Evolutionary conservation across 108 stramenopile species (phyloP), one percentile per base, ranked within the genome.

Genomic region (Skeletonema tropicum): DNA sequence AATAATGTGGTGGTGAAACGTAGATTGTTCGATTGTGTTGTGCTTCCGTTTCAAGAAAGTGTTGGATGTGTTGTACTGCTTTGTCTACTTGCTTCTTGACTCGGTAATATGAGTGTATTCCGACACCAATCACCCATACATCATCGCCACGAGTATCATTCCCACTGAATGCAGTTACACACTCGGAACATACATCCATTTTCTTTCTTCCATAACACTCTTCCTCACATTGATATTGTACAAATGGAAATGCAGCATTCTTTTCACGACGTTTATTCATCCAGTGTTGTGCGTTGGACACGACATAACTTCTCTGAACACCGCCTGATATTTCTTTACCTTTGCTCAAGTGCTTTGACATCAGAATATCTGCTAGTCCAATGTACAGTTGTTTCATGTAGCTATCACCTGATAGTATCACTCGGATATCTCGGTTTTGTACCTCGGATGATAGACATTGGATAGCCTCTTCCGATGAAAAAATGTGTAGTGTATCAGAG

Each of bases 321-420:
- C 15, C 5, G 5, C 32, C 42, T 1, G 10, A 13, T 2, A 74
- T 66, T 21, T 74, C 52, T 29, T n/a, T 7, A 38, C 36, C 74
- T 7, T 36, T 23, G 32, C 45, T 74, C 12, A 66, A 19, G 0
- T 66, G 39, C 57, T 29, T 74, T 32, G 65, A 59, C 3, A 74
- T 57, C 11, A 74, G 65, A n/a, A 74, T 66, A 30, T 74, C 74
- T 1, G 65, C 65, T 26, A 74, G 31, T 7, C 74, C 74, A 8
- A 74, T 31, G 41, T 58, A 74, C 15, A 74, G 39, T 45, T 74
- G 74, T 39, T 66, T 66, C 74, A 66, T 74, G 57, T 66, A 74
- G 58, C 65, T 66, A 46, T 74, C 74, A 39, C 74, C 74, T 1
- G 74, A 66, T 1, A 74, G 33, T 3, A 74, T 59, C 26, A 74